Evolutionary conservation across 2,329 filamentous ascomycete genomes (phyloP).

Genomic region (Colletotrichum sp.): DNA sequence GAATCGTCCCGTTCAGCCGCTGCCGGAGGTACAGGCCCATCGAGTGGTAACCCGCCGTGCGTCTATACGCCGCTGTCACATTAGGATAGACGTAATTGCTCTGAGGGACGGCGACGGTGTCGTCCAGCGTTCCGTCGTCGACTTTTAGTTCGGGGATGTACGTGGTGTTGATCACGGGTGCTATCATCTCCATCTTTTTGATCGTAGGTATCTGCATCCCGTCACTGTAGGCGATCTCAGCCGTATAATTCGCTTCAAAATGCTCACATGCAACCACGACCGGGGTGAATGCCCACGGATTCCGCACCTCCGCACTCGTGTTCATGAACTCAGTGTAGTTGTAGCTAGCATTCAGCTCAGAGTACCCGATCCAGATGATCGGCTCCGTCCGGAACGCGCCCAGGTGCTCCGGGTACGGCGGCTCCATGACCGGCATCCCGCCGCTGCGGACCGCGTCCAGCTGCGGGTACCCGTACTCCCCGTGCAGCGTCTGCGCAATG

Average conservation of each 20-base stretch:
- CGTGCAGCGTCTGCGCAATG: constrained; percentile 28
- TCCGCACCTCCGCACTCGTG: neutral
- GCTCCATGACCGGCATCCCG: constrained; percentile 27
- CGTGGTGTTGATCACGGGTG: constrained; percentile 32
- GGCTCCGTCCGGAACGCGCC: constrained; percentile 38
- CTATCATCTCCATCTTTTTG: constrained; percentile 21
- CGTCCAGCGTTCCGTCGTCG: constrained; percentile 36
- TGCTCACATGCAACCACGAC: constrained; percentile 37
- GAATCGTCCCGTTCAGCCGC: constrained; percentile 33
- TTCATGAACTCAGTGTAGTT: constrained; percentile 22
- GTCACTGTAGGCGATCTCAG: constrained; percentile 30
- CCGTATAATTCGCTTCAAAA: constrained; percentile 34
- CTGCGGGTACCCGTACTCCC: constrained; percentile 32
- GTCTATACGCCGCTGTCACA: constrained; percentile 27
- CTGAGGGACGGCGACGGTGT: constrained; percentile 28
- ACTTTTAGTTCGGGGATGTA: constrained; percentile 24
- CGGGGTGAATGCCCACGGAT: constrained; percentile 28
- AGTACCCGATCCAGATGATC: constrained; percentile 37
- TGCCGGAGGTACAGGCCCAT: constrained; percentile 33
- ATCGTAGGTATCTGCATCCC: constrained; percentile 28
- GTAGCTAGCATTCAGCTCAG: constrained; percentile 24
- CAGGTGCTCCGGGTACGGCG: constrained; percentile 27
- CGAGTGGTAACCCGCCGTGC: constrained; percentile 33
- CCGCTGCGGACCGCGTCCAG: constrained; percentile 25
- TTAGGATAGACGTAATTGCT: constrained; percentile 29